Base-by-base conservation (phyloP, 768 basidiomycete species). In the Pisolithus albus region DNA sequence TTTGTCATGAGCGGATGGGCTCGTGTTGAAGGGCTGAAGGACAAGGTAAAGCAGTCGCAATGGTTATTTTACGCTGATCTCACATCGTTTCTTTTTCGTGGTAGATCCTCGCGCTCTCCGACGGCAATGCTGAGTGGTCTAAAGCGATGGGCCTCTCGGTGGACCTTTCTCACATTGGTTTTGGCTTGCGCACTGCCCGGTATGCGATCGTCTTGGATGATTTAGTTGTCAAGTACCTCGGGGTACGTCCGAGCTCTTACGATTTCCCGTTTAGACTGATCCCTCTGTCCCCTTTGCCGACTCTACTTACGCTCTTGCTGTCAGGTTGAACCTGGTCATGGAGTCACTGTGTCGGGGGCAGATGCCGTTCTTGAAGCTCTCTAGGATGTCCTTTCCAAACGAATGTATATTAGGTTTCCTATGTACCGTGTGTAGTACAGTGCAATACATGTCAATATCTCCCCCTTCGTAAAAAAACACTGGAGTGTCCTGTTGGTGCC, bases 171-270 rank as follows among this genome's bases (percentile, higher is more conserved):
- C 67, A 52, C 19, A 30, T 64, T 3, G 82, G 80, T 6, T 59
- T 86, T 37, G 84, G 84, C 19, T 59, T 72, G 40, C 82, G 85
- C 47, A 83, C 83, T 32, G 66, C 66, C 23, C 79, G 84, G 45
- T 87, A 80, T 54, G 84, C 81, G 26, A 56, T 88, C 51, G 68
- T 88, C 59, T 59, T 87, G 58, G 84, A 92, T 43, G 75, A 88
- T 61, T 75, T 88, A 49, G 78, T 82, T 54, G 79, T 92, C 59
- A 79, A 78, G 54, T 83, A 84, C 59, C 59, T 89, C 49, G 77
- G 68, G 61, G 85, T 81, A 56, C 47, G 76, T 68, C 26, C 11
- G n/a, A 9, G 46, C 21, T 37, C 8, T 34, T 39, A 61, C 58
- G 18, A 40, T 16, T 18, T 4, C 28, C 28, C 5, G 2, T 24